Base-by-base conservation (phyloP, 495 filamentous ascomycete genomes). In the Tuber umbilicatum region DNA sequence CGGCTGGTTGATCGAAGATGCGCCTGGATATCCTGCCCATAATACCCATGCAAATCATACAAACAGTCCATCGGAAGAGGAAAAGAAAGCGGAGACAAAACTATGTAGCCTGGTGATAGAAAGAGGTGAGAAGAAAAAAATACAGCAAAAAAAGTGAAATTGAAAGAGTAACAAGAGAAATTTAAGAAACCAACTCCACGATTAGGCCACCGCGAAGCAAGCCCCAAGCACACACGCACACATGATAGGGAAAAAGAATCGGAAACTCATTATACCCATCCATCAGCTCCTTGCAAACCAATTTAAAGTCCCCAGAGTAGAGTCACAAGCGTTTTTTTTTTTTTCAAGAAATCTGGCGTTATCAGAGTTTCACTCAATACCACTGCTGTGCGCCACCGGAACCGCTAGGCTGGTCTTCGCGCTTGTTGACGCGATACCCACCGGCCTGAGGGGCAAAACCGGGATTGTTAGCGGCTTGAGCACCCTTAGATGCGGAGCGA, bases 401-500 rank as follows among this genome's bases (percentile, higher is more conserved):
- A 76, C 78, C 75, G 69, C 87, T 85, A 85, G 79, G 76, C 70
- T 85, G 84, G 60, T 90, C 88, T 80, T 90, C 88, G 87, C 90
- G 92, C 89, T 92, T 88, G 84, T 80, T 80, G 35, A 75, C 80
- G 68, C 90, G 91, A 85, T 92, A 89, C 83, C 87, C 87, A 83
- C 89, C 88, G 85, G 90, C 84, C 75, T 84, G 87, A 86, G 87
- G 86, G 85, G 89, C 88, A 86, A 83, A 75, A 64, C 77, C 76
- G 21, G 73, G 81, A 83, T 84, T 39, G 23, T 55, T 42, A 27
- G 50, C 84, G 83, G 87, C 86, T 87, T 89, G 90, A 87, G 91
- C 90, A 85, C 90, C 91, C 85, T 93, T 94, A 78, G 92, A 93
- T 88, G 93, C 91, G 87, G 93, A 94, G 88, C 92, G 93, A 86